Evolutionary conservation across 1,284 basidiomycete species (phyloP), one percentile per base, ranked within the genome.

Genomic region (Sanghuangporus weigelae): DNA sequence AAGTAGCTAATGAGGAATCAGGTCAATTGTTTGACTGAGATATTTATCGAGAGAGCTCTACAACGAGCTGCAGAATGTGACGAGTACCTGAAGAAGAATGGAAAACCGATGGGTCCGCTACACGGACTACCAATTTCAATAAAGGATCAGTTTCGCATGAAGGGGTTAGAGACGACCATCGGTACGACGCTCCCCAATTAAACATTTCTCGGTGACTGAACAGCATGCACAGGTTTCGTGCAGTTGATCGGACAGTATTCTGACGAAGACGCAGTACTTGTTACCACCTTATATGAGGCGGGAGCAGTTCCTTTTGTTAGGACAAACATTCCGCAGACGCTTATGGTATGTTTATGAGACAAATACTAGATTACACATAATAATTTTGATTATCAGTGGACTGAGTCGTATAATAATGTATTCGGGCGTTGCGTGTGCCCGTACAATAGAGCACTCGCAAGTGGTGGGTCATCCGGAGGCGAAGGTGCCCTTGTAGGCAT

Each of bases 351-450:
- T 23, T 61, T 54, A 42, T 39, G 19, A 11, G 23, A 5, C 8
- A 39, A 7, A 8, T 10, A 31, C 35, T 50, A 46, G 59, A 19
- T 55, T 12, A 11, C 57, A 31, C 50, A 38, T 60, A 53, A 14
- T 50, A 19, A 26, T 46, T 16, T 6, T 64, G 21, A 46, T 7
- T 12, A 49, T 19, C 54, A 86, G 85, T 87, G 83, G 83, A 74
- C 76, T 2, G 86, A 89, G 71, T 84, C 85, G 0, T 80, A 76
- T 69, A 88, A 87, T 64, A 72, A 79, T 50, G 76, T 89, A 31
- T 92, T 88, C 68, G 90, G 89, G 2, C 80, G 87, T 58, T 93
- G 90, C 0, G 66, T 78, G 40, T 91, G 90, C 69, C 86, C 86
- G 0, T 73, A 74, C 68, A 87, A 89, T 70, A 76, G 81, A 2